A percentile compares a stretch with the other conserved stretches of the same genome.
Conservation (phyloP, 1,284 basidiomycete genomes). For the Pseudozyma thailandica region DNA sequence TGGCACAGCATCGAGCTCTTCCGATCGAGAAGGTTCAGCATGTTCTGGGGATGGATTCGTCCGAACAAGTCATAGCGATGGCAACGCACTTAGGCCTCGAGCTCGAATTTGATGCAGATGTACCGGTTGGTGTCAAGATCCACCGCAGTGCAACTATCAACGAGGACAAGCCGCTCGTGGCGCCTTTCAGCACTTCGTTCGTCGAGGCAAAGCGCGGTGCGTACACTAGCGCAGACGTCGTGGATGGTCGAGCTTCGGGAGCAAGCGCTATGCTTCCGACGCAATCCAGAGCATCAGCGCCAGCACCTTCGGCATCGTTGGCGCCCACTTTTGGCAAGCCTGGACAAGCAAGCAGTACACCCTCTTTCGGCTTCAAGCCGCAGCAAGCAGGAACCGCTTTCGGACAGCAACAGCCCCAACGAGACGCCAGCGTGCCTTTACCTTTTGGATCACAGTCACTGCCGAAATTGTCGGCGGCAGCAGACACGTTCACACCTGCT, state of each 20-base stretch:
- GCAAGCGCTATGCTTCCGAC: conserved; percentile 16
- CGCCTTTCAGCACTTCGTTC: conserved; percentile 73
- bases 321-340: conserved; percentile 4
- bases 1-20: conserved; percentile 65
- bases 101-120: conserved; percentile 52
- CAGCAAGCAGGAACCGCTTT: conserved; percentile 14
- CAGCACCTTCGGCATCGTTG: neutral
- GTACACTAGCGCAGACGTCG: conserved; percentile 77
- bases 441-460: conserved; percentile 12
- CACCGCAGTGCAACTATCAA: conserved; percentile 72
- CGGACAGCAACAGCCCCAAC: conserved; percentile 11
- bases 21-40: conserved; percentile 46
- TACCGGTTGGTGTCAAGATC: conserved; percentile 21
- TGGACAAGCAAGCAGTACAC: neutral
- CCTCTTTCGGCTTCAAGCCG: conserved; percentile 10
- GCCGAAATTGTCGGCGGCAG: conserved; percentile 29
- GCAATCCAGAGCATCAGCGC: neutral
- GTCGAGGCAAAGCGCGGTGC: conserved; percentile 78
- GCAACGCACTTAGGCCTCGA: conserved; percentile 68
- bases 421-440: conserved; percentile 4
- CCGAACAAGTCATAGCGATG: conserved; percentile 58
- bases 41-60: conserved; percentile 52
- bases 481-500: conserved; percentile 22
- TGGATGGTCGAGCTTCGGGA: conserved; percentile 74
- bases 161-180: conserved; percentile 57